phyloP scores from a whole-genome alignment of 169 alveolate genomes.

The Plasmodium falciparum region DNA sequence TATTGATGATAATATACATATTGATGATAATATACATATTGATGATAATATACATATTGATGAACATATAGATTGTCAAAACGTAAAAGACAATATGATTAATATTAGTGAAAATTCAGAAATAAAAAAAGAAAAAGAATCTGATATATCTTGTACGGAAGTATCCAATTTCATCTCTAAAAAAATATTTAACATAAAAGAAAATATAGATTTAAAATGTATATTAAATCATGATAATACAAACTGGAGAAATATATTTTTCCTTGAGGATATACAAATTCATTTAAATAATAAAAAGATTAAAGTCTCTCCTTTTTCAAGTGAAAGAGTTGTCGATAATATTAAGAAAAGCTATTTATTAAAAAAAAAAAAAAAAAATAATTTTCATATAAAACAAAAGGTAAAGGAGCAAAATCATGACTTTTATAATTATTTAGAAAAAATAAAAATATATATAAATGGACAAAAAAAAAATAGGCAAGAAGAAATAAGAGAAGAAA shows the following conservation, averaged over 20 bases:
- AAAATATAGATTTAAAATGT: constrained; percentile 23
- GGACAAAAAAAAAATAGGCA: neutral
- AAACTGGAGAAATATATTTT: constrained; percentile 40
- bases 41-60: too few species aligned
- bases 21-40: too few species aligned
- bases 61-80: too few species aligned
- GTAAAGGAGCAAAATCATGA: too few species aligned
- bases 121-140: neutral
- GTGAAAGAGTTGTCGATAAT: constrained; percentile 17
- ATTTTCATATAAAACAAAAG: neutral
- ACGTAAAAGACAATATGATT: neutral
- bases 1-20: too few species aligned
- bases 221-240: constrained; percentile 36
- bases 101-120: neutral
- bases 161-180: neutral
- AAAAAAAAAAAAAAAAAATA: constrained; percentile 1
- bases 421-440: neutral
- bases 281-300: constrained; percentile 30
- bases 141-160: neutral
- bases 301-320: constrained; percentile 40
- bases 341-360: neutral
- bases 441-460: neutral
- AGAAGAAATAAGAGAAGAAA: neutral
- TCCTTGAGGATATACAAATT: constrained; percentile 55
- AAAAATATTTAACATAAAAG: constrained; percentile 15